phyloP scores from a whole-genome alignment of 2,329 filamentous ascomycete species.

The Bipolaris gigantea region DNA sequence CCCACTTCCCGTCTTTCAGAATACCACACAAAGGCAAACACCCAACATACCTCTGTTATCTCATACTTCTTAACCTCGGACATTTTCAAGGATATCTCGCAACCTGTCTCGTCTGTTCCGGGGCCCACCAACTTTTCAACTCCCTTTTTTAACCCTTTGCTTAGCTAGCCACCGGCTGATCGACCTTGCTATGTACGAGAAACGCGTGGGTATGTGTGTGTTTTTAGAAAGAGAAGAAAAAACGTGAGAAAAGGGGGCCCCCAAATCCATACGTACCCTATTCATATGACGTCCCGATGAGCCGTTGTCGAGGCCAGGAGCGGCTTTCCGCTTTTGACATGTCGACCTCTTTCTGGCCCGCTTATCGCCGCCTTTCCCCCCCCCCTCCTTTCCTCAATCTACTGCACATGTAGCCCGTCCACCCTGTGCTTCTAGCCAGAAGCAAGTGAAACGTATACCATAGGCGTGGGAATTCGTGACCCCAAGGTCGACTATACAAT shows the following conservation, averaged over 20 bases:
- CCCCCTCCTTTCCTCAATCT: background rate
- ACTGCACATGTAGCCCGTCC: background rate
- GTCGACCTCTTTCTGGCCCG: too few relatives aligned
- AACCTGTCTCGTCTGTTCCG: background rate
- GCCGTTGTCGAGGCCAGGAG: slow-evolving; percentile 17
- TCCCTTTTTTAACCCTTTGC: too few relatives aligned
- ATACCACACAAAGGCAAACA: background rate
- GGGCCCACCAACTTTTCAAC: too few relatives aligned
- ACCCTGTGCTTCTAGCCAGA: too few relatives aligned
- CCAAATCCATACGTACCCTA: slow-evolving; percentile 24
- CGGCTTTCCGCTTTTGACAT: background rate
- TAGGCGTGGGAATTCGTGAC: too few relatives aligned
- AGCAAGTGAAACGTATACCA: too few relatives aligned
- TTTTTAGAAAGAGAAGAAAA: background rate
- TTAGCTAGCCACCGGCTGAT: too few relatives aligned
- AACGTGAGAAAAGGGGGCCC: too few relatives aligned
- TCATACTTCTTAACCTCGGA: slow-evolving; percentile 39
- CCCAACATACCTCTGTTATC: slow-evolving; percentile 40
- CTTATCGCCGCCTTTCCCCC: background rate
- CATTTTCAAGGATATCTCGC: slow-evolving; percentile 23
- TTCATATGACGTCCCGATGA: slow-evolving; percentile 35
- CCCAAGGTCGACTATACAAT: too few relatives aligned
- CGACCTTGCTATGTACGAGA: too few relatives aligned
- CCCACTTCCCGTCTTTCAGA: background rate
- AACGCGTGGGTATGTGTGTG: too few relatives aligned